Base-by-base conservation (phyloP, 108 stramenopile genomes). In the Cylindrotheca fusiformis region DNA sequence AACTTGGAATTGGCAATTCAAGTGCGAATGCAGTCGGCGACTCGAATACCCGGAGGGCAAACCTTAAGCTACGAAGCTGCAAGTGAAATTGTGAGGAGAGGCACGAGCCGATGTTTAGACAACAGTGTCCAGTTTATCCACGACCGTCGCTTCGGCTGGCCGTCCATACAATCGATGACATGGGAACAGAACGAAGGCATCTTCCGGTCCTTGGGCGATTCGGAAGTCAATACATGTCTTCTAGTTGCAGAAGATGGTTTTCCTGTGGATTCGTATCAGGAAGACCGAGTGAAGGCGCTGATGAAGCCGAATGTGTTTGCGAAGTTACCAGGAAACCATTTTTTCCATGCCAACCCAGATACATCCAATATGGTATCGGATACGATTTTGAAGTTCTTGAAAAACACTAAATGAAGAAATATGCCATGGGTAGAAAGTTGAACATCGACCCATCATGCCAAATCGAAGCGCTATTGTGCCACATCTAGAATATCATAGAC, bases 321-420 rank as follows among this genome's bases (percentile, higher is more conserved):
- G 47, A 69, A 45, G 19, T 59, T 92, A 41, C 75, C 75, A 4
- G 91, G 91, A 27, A 82, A 77, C 70, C 91, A 92, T 72, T 84
- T 85, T 57, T 89, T 92, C 55, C 91, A 92, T 80, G 86, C 87
- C 0, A 87, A 92, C 77, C 84, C 86, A 18, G 87, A 92, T 48
- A 74, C 73, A 17, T 64, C 68, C 18, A 60, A 54, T 8, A 57
- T 25, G 4, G 87, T 92, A 18, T 72, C 68, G 2, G 50, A 73
- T 47, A 44, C 55, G 19, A 57, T 71, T 32, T 0, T 56, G 2
- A 25, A 52, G 22, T 71, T 61, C 31, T 30, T 71, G 20, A 36
- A 54, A 59, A n/a, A n/a, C n/a, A n/a, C n/a, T n/a, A n/a, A n/a
- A n/a, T n/a, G n/a, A n/a, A n/a, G n/a, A n/a, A n/a, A n/a, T n/a